Conservation (phyloP, 1,139 yeast species). For the Geotrichum histeridarum region DNA sequence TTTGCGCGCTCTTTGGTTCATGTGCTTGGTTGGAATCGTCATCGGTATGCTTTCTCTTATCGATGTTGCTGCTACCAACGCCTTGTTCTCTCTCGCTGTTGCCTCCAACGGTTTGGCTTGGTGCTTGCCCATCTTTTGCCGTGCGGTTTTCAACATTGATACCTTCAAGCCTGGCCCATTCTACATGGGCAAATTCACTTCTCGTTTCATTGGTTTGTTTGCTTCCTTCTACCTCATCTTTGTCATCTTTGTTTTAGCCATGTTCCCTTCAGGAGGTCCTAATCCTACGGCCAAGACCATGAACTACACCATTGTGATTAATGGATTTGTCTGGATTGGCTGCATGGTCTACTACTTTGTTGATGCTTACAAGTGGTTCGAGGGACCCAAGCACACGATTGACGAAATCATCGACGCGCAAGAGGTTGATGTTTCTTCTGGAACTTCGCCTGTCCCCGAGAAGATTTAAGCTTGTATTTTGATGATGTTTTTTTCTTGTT, state of each 20-base stretch:
- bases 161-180: slow-evolving; percentile 61
- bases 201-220: slow-evolving; percentile 35
- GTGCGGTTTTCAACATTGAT: slow-evolving; percentile 41
- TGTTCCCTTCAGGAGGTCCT: slow-evolving; percentile 55
- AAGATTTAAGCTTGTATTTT: background rate
- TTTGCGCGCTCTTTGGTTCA: slow-evolving; percentile 53
- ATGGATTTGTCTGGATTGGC: slow-evolving; percentile 54
- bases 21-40: slow-evolving; percentile 44
- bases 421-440: slow-evolving; percentile 20
- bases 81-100: slow-evolving; percentile 53
- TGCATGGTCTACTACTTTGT: slow-evolving; percentile 47
- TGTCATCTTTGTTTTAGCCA: slow-evolving; percentile 58
- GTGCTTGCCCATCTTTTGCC: slow-evolving; percentile 52
- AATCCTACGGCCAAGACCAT: slow-evolving; percentile 44
- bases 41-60: slow-evolving; percentile 57
- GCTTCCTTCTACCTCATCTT: slow-evolving; percentile 42
- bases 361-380: slow-evolving; percentile 56
- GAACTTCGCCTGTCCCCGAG: background rate
- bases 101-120: slow-evolving; percentile 62
- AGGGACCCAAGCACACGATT: slow-evolving; percentile 58
- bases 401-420: slow-evolving; percentile 32
- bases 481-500: background rate
- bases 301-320: slow-evolving; percentile 64
- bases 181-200: slow-evolving; percentile 49
- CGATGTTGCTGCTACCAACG: slow-evolving; percentile 54